Conservation (phyloP, 2,329 filamentous ascomycete species). For the Botrytis cinerea region DNA sequence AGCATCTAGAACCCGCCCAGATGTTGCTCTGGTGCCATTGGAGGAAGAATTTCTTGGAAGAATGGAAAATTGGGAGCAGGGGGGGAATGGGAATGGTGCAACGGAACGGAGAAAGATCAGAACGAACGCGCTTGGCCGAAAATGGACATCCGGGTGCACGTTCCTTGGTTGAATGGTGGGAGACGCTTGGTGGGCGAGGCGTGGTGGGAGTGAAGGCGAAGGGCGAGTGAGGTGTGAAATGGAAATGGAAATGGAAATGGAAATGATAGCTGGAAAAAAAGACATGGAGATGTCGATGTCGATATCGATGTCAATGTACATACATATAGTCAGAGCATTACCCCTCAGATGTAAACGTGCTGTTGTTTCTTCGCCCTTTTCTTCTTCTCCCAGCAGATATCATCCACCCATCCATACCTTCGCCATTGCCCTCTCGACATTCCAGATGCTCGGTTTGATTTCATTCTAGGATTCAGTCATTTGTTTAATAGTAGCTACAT, state of each 20-base stretch:
- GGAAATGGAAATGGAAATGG: not conserved
- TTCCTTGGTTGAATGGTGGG: slow-evolving; percentile 2
- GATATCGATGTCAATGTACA: not conserved
- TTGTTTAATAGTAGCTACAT: not conserved
- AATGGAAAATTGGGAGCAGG: not conserved
- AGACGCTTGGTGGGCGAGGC: not conserved
- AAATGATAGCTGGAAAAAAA: not conserved
- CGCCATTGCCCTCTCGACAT: no score
- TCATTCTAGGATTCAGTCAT: not conserved
- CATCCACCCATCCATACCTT: no score
- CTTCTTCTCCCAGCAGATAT: not conserved
- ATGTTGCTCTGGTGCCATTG: not conserved
- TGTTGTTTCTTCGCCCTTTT: not conserved
- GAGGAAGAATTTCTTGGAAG: slow-evolving; percentile 12
- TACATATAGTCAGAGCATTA: not conserved
- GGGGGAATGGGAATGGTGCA: not conserved
- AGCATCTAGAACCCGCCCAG: no score
- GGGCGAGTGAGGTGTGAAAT: not conserved
- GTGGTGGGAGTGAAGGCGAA: not conserved
- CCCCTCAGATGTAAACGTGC: not conserved
- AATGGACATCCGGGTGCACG: slow-evolving; percentile 11
- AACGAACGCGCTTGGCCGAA: not conserved
- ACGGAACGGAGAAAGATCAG: not conserved
- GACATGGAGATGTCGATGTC: not conserved
- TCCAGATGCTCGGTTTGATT: no score